Base-by-base conservation (phyloP, 1,139 yeast genomes). In the Suhomyces guaymorum region DNA sequence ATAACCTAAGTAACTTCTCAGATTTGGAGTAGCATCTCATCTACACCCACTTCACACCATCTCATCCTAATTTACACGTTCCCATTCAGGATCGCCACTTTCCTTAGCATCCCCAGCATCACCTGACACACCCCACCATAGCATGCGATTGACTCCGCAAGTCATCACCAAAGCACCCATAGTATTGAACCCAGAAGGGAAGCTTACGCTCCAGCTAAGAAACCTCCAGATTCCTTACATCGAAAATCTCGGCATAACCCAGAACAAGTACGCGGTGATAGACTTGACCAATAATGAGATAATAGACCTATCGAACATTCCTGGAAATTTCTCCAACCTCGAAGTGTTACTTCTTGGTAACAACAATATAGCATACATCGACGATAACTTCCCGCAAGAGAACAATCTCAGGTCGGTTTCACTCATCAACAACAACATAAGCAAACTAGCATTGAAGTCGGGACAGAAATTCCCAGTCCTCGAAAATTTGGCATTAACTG, bases 261-360 rank as follows among this genome's bases (percentile, higher is more conserved):
- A 55, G 24, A 60, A 64, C 43, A 51, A 50, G 35, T 66, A 68
- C 46, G 78, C 75, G 37, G 75, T 77, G 14, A 62, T 86, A 6
- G 95, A 87, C 55, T 57, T 86, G 26, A 73, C 87, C 4, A 78
- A 80, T 52, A 87, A 87, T 55, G 80, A 75, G 24, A 59, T 86
- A 13, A 59, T 73, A 3, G 71, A 69, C 11, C 52, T 87, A 11
- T 70, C 75, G 6, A 70, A 71, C 36, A 58, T 82, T 13, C 86
- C 88, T 0, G 38, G 39, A 4, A 44, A 47, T 9, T 55, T 79
- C 30, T 33, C 46, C 7, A 66, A 73, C 23, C 54, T 82, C 15
- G 66, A 66, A 33, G 67, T 75, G 0, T 49, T 87, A 3, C 59
- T 85, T n/a, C 49, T 80, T 10, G 78, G 82, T 0, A 70, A 72